Percentiles rank a stretch among this genome's conserved stretches.
phyloP scores from a whole-genome alignment of 2,329 filamentous ascomycete species.

The Talaromyces sp. region DNA sequence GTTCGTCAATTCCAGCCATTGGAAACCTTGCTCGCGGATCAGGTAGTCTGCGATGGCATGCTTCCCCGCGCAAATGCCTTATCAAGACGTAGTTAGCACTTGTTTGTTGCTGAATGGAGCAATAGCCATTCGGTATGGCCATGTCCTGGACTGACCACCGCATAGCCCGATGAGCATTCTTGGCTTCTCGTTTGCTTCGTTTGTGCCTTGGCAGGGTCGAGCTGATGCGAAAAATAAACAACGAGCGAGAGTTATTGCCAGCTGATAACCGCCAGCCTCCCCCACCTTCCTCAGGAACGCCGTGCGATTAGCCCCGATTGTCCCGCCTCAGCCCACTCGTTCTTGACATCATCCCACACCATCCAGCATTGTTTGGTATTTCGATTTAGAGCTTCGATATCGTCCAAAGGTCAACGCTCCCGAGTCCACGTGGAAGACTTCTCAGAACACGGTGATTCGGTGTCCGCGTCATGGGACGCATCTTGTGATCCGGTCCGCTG shows the following conservation, averaged over 20 bases:
- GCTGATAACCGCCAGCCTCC: not conserved
- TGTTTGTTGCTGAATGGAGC: not conserved
- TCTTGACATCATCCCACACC: not conserved
- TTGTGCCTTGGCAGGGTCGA: not conserved
- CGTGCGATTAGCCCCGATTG: not conserved
- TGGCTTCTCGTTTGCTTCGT: not conserved
- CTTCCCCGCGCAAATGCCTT: conserved; percentile 91
- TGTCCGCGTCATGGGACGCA: not conserved
- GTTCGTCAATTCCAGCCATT: conserved; percentile 57
- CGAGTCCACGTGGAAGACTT: not conserved
- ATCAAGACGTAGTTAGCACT: conserved; percentile 13
- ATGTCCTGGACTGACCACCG: conserved; percentile 36
- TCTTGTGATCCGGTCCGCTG: not conserved
- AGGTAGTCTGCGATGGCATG: conserved; percentile 84
- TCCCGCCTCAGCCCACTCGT: not conserved
- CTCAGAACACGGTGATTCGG: not conserved
- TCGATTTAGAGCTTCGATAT: not conserved
- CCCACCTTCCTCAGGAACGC: not conserved
- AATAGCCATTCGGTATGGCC: not conserved
- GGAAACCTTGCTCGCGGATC: conserved; percentile 76
- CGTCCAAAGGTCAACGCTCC: not conserved
- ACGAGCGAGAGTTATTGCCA: not conserved
- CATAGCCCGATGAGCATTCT: conserved; percentile 50
- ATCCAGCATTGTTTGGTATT: not conserved
- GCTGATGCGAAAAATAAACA: not conserved